Conservation (phyloP, 1,284 basidiomycete genomes). For the Ustilago nuda region DNA sequence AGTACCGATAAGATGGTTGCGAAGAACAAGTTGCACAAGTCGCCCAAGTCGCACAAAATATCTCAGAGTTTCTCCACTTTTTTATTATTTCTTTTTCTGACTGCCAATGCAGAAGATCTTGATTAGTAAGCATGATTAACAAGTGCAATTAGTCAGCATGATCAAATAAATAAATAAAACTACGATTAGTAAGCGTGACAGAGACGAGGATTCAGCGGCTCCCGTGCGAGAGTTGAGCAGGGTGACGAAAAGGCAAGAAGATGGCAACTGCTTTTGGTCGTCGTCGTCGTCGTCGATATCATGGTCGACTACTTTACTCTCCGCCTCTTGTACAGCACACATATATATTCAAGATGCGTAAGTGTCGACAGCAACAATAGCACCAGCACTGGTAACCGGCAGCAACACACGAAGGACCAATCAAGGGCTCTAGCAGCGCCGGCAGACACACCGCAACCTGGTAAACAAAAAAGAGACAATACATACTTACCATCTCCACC, state of each 20-base stretch:
- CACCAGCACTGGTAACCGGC: not conserved
- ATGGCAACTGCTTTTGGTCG: conserved; percentile 6
- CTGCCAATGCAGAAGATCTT: not conserved
- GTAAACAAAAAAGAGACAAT: not conserved
- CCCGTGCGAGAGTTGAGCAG: conserved; percentile 24
- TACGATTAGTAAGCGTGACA: conserved; percentile 26
- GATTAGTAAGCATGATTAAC: not conserved
- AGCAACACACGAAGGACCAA: not conserved
- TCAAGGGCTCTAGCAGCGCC: not conserved
- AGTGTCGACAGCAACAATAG: conserved; percentile 7
- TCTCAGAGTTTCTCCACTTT: conserved; percentile 31
- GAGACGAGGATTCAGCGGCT: not conserved
- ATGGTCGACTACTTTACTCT: not conserved
- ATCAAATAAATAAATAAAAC: too few relatives aligned
- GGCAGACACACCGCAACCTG: not conserved
- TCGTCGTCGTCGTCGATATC: conserved; percentile 17
- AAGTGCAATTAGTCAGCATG: not conserved
- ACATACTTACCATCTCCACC: not conserved
- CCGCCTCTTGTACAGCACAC: not conserved
- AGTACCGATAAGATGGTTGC: too few relatives aligned
- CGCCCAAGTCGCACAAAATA: not conserved
- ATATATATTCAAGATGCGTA: conserved; percentile 36
- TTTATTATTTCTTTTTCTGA: conserved; percentile 6
- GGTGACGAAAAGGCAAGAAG: conserved; percentile 12
- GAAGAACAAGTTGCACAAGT: too few relatives aligned